Evolutionary conservation across 2,329 filamentous ascomycete genomes (phyloP), one percentile per base, ranked within the genome.

Genomic region (Fusarium continuum): DNA sequence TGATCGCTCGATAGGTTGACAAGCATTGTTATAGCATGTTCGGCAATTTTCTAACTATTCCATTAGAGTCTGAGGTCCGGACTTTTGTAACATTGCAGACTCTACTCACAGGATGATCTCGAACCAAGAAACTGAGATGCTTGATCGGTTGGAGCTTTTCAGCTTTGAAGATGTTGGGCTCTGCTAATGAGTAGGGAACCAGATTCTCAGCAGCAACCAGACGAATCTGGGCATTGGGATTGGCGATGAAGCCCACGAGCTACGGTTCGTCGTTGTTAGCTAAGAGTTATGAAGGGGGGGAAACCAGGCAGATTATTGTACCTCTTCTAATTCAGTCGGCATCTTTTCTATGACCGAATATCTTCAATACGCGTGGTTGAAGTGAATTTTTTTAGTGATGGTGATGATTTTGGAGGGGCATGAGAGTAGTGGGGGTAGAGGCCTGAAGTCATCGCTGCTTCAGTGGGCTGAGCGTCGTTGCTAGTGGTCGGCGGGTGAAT

Each of bases 241-340:
- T 90, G 77, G 91, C 90, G 57, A 98, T 91, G 78, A 98, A 97
- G 75, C 93, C 92, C 61, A 97, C 92, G 49, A 97, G 87, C 92
- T 96, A 69, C 25, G 22, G 38, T 19, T 8, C 5, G n/a, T 31
- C 10, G 5, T 58, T 19, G 61, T 71, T 16, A 70, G 50, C 20
- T 16, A 5, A 23, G 26, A 6, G 10, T 1, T 19, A 3, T 4
- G 4, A 16, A 26, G n/a, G n/a, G n/a, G n/a, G n/a, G 3, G 4
- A 16, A 1, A 1, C 3, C 7, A 2, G 17, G 0, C 3, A 26
- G 44, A 31, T n/a, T 10, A 35, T 9, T 35, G 35, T 80, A 91
- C 90, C 79, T 93, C 90, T 79, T 92, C 89, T 38, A 93, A 76
- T 80, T 93, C 89, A 36, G 88, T 88, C 49, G 89, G 85, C 91